phyloP scores from a whole-genome alignment of 768 basidiomycete genomes.

The Pulveroboletus frians region DNA sequence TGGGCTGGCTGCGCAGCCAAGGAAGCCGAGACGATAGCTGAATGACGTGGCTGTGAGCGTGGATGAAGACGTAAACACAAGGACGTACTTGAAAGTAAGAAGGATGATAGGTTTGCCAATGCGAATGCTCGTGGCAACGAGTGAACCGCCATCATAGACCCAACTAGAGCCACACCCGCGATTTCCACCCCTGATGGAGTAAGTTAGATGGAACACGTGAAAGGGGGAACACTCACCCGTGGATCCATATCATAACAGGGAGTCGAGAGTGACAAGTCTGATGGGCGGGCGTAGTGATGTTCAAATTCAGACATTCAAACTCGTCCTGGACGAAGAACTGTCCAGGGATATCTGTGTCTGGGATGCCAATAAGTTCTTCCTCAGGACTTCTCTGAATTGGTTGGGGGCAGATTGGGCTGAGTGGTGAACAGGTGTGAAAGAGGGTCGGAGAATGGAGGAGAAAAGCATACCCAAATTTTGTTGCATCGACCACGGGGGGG shows the following conservation, averaged over 20 bases:
- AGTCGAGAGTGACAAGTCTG: slow-evolving; percentile 46
- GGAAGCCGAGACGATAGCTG: slow-evolving; percentile 72
- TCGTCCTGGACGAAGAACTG: slow-evolving; percentile 62
- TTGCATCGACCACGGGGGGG: slow-evolving; percentile 54
- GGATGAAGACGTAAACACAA: slow-evolving; percentile 15
- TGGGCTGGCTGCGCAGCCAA: slow-evolving; percentile 69
- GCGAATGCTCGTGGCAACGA: slow-evolving; percentile 64
- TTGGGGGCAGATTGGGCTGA: slow-evolving; percentile 76
- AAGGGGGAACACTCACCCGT: slow-evolving; percentile 51
- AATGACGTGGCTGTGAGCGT: slow-evolving; percentile 6
- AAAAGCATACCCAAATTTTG: slow-evolving; percentile 54
- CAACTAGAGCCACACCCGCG: slow-evolving; percentile 71
- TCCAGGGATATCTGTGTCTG: slow-evolving; percentile 46
- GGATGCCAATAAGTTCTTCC: slow-evolving; percentile 57
- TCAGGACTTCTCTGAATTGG: slow-evolving; percentile 44
- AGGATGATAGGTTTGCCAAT: slow-evolving; percentile 62
- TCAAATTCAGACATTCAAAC: slow-evolving; percentile 75
- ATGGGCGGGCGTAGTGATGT: slow-evolving; percentile 69
- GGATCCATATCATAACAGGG: slow-evolving; percentile 85
- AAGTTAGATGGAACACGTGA: slow-evolving; percentile 14
- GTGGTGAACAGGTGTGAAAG: slow-evolving; percentile 2
- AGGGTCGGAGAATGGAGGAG: slow-evolving; percentile 6
- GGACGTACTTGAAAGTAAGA: slow-evolving; percentile 69
- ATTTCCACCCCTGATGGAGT: slow-evolving; percentile 55
- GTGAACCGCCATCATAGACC: slow-evolving; percentile 68